phyloP scores from a whole-genome alignment of 768 basidiomycete genomes.

The Boletus subcaerulescens region DNA sequence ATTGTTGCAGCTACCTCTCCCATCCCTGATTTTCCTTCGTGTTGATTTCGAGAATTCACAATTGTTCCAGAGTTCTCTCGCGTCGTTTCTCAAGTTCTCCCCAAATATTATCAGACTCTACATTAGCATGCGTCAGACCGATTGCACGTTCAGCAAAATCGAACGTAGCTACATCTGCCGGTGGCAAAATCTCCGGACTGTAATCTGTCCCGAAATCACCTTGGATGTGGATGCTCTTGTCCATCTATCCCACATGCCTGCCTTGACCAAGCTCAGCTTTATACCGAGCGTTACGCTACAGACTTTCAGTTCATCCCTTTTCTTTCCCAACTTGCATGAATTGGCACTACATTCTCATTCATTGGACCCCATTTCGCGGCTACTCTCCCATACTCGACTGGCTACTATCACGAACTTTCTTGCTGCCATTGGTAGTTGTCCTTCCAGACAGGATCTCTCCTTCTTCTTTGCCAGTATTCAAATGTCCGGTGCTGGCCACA shows the following conservation, averaged over 20 bases:
- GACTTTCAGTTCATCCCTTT: neutral
- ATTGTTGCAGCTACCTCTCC: too few species aligned
- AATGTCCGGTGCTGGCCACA: neutral
- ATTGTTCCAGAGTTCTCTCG: too few species aligned
- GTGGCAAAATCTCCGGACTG: neutral
- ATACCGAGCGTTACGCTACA: neutral
- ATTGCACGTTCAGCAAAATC: too few species aligned
- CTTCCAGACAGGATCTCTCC: neutral
- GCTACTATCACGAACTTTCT: neutral
- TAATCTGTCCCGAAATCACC: neutral
- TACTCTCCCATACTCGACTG: neutral
- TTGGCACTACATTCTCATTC: neutral
- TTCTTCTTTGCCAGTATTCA: neutral
- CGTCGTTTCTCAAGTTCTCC: too few species aligned
- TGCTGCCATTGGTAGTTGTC: neutral
- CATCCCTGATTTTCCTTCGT: too few species aligned
- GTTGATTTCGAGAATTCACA: too few species aligned
- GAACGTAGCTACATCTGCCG: neutral
- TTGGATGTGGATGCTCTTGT: neutral
- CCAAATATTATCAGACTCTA: too few species aligned
- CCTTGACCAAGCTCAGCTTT: neutral
- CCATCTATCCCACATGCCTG: neutral
- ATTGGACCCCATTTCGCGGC: neutral
- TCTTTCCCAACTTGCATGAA: neutral
- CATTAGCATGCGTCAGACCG: too few species aligned